Evolutionary conservation across 768 basidiomycete genomes (phyloP).

Genomic region (Pisolithus tinctorius): DNA sequence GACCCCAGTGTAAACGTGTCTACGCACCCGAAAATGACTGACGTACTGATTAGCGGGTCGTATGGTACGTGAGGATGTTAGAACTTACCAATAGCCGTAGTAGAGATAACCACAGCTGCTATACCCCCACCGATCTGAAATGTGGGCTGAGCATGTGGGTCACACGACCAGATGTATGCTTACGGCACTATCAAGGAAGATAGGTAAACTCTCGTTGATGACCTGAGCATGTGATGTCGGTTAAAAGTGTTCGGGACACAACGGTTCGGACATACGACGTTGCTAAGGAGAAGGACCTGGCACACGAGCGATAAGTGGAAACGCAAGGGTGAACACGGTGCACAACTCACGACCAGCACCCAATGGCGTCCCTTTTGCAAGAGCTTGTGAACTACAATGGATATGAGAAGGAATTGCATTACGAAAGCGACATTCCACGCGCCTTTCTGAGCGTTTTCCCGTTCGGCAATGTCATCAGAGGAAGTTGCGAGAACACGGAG

Average conservation of each 20-base stretch:
- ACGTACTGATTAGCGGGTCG: not conserved
- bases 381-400: conserved; percentile 39
- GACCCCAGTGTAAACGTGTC: not conserved
- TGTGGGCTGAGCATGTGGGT: not conserved
- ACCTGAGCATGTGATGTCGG: conserved; percentile 39
- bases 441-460: conserved; percentile 68
- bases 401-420: not conserved
- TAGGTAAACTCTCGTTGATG: conserved; percentile 77
- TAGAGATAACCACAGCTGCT: conserved; percentile 73
- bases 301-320: conserved; percentile 3
- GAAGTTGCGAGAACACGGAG: conserved; percentile 79
- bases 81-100: conserved; percentile 44
- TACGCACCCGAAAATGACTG: conserved; percentile 78
- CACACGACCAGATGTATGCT: conserved; percentile 6
- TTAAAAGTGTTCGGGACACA: not conserved
- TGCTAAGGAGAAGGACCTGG: conserved; percentile 79
- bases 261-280: conserved; percentile 54
- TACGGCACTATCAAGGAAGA: conserved; percentile 71
- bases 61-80: not conserved
- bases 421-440: not conserved
- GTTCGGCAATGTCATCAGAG: conserved; percentile 67
- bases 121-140: conserved; percentile 59
- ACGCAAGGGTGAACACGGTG: not conserved
- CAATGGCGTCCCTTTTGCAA: conserved; percentile 75
- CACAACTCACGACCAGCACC: conserved; percentile 74